phyloP scores from a whole-genome alignment of 2,329 filamentous ascomycete species.

The Apiospora sp. region DNA sequence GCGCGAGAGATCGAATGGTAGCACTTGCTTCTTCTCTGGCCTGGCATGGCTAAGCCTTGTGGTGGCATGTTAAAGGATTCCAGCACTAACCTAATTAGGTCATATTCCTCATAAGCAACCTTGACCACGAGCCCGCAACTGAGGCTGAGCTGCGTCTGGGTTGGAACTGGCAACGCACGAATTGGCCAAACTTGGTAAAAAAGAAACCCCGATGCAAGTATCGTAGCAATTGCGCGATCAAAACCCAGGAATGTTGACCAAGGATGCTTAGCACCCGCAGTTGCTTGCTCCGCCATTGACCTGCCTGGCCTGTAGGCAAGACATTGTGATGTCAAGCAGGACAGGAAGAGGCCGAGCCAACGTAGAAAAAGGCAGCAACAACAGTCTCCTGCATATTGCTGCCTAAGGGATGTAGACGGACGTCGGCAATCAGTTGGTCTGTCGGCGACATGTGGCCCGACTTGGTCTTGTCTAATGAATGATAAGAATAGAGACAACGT shows the following conservation, averaged over 20 bases:
- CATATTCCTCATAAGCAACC: slow-evolving; percentile 17
- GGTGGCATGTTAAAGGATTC: slow-evolving; percentile 18
- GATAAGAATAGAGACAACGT: neutral
- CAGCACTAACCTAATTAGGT: slow-evolving; percentile 11
- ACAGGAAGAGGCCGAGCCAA: neutral
- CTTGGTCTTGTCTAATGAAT: neutral
- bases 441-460: neutral
- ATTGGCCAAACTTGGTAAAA: neutral
- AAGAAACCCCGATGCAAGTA: neutral
- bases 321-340: neutral
- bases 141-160: neutral
- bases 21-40: slow-evolving; percentile 11
- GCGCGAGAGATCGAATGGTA: neutral
- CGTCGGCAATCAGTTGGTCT: neutral
- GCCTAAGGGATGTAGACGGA: neutral
- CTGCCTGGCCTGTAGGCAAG: neutral
- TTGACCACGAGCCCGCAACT: neutral
- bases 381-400: neutral
- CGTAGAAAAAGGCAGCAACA: neutral
- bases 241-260: neutral
- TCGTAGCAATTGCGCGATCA: neutral
- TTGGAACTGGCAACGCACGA: neutral
- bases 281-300: neutral
- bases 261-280: neutral
- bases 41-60: slow-evolving; percentile 6